Conservation (phyloP, 495 filamentous ascomycete species). For the Trichoderma parareesei region DNA sequence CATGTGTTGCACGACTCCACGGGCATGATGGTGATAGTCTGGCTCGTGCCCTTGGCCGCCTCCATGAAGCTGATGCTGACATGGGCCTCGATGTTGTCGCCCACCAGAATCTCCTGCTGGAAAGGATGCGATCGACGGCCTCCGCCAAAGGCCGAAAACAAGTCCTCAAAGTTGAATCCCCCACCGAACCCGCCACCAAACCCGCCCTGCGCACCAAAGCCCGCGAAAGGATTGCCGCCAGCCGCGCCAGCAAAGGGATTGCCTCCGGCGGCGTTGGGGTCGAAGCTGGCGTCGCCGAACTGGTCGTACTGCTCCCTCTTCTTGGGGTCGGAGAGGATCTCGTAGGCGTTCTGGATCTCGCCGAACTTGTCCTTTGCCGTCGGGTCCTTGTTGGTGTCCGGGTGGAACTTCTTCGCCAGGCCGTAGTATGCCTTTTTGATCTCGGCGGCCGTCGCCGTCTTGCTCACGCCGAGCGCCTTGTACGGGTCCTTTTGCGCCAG, state of each 20-base stretch:
- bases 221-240: constrained; percentile 59
- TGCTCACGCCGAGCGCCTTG: constrained; percentile 72
- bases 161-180: constrained; percentile 90
- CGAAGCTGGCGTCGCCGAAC: constrained; percentile 82
- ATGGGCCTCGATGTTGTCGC: constrained; percentile 91
- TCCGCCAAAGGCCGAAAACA: constrained; percentile 81
- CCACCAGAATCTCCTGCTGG: constrained; percentile 67
- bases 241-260: constrained; percentile 45
- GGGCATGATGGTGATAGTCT: constrained; percentile 72
- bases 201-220: constrained; percentile 45
- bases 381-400: constrained; percentile 93
- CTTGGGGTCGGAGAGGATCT: constrained; percentile 81
- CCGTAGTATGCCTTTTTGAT: constrained; percentile 99
- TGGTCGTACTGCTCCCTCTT: constrained; percentile 88
- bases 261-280: constrained; percentile 61
- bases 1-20: constrained; percentile 74
- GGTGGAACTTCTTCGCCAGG: constrained; percentile 96
- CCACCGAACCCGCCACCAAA: constrained; percentile 55
- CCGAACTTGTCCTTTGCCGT: constrained; percentile 87
- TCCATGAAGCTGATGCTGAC: constrained; percentile 91
- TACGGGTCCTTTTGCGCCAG: constrained; percentile 76
- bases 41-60: constrained; percentile 76
- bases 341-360: constrained; percentile 87
- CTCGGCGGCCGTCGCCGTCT: constrained; percentile 68
- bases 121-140: constrained; percentile 52